Base-by-base conservation (phyloP, 148 eudicot genomes). In the Gaultheria prostrata region DNA sequence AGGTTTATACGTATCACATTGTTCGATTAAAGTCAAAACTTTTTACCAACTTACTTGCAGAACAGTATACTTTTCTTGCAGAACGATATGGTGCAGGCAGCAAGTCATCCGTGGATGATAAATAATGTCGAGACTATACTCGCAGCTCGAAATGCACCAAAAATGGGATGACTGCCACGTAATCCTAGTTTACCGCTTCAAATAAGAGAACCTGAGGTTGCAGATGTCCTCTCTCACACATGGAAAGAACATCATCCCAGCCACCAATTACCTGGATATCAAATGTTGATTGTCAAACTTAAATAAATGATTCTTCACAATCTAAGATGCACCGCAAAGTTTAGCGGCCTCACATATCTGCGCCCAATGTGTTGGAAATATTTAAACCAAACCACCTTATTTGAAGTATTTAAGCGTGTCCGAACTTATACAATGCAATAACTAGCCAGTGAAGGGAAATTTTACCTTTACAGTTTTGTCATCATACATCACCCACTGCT, bases 201-300 rank as follows among this genome's bases (percentile, higher is more conserved):
- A 83, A 97, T 83, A 97, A 97, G 54, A 97, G 95, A 87, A 97
- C 90, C 90, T 94, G 99, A 48, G 99, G 99, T 89, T 97, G 99
- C 88, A 97, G 87, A 85, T 89, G 97, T 71, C 99, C 99, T 86
- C 83, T 90, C 87, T 90, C 92, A 81, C 99, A 97, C 88, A 91
- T 85, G 83, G 88, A 65, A 80, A 92, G 88, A 57, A 97, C 94
- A 77, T 97, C 98, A 54, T 92, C 91, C 99, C 99, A 97, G 82
- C 89, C 80, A 61, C 99, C 98, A 82, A 94, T 90, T 57, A 93
- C 92, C 96, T 93, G 85, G 67, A 49, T 17, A 33, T 26, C 32
- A 82, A 49, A 32, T 54, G 24, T 32, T 13, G 81, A 48, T 65
- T 63, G 45, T 53, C 32, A 75, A 26, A 65, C 50, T 30, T 21